A percentile compares a stretch with the other conserved stretches of the same genome.
phyloP scores from a whole-genome alignment of 176 grass and related monocot species.

The Avena atlantica region DNA sequence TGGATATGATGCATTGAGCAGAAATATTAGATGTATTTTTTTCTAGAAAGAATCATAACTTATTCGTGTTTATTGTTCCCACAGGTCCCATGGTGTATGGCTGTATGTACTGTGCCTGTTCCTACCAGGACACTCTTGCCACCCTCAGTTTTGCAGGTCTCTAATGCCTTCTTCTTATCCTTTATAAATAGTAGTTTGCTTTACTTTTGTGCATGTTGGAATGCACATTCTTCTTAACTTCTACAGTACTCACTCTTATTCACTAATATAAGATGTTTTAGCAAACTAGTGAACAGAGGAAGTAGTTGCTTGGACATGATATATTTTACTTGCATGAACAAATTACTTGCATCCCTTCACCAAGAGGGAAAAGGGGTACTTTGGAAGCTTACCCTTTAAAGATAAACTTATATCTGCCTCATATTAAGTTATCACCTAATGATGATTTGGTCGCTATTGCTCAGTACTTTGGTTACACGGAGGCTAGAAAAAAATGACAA shows the following conservation, averaged over 20 bases:
- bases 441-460: background rate
- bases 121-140: conserved; percentile 76
- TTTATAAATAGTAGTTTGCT: background rate
- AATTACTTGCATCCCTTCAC: background rate
- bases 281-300: too few species aligned
- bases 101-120: conserved; percentile 81
- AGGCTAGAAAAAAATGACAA: background rate
- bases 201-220: background rate
- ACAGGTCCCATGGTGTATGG: conserved; percentile 97
- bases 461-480: background rate
- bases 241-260: background rate
- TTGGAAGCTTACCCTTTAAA: background rate
- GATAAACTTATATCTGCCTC: background rate
- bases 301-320: background rate
- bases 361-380: background rate
- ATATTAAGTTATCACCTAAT: background rate
- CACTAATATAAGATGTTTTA: too few species aligned
- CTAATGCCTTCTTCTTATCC: background rate
- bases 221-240: background rate
- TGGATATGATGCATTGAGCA: background rate
- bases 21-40: background rate
- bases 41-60: conserved; percentile 1
- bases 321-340: background rate
- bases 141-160: conserved; percentile 86
- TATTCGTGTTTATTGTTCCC: background rate